Evolutionary conservation across 2,329 filamentous ascomycete species (phyloP).

Genomic region (Trichoderma lentiforme): DNA sequence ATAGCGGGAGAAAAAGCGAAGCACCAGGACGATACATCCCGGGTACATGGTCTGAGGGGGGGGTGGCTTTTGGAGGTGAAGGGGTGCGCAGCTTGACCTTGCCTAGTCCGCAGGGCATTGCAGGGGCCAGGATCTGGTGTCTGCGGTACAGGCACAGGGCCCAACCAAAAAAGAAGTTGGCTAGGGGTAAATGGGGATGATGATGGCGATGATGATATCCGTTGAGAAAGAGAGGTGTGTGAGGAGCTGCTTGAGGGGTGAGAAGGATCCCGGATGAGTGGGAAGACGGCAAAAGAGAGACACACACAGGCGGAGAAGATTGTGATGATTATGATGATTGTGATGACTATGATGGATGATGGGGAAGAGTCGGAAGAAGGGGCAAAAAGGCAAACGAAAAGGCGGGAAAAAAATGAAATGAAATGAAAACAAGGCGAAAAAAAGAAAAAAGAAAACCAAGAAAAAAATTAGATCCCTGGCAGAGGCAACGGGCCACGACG

Average conservation of each 20-base stretch:
- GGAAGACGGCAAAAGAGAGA: not conserved
- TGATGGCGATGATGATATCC: not conserved
- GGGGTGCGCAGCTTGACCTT: not conserved
- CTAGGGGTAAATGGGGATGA: not conserved
- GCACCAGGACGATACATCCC: not conserved
- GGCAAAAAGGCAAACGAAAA: not conserved
- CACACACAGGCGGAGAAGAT: not conserved
- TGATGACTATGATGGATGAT: not conserved
- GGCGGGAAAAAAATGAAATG: not conserved
- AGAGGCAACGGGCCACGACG: not conserved
- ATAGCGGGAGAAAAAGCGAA: not conserved
- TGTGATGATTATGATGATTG: not conserved
- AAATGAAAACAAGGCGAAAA: not conserved
- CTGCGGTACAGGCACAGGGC: not conserved
- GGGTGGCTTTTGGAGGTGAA: not conserved
- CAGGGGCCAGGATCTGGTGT: constrained; percentile 8
- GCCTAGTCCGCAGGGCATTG: constrained; percentile 1
- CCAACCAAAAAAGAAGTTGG: constrained; percentile 3
- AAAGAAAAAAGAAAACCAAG: not conserved
- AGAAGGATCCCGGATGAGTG: not conserved
- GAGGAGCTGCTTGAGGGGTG: not conserved
- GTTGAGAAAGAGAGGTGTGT: not conserved
- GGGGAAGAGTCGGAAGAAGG: not conserved
- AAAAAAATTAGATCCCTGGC: not conserved
- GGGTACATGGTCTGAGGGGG: not conserved